Conservation (phyloP, 352 stramenopile species). For the Phytophthora agathidicida region DNA sequence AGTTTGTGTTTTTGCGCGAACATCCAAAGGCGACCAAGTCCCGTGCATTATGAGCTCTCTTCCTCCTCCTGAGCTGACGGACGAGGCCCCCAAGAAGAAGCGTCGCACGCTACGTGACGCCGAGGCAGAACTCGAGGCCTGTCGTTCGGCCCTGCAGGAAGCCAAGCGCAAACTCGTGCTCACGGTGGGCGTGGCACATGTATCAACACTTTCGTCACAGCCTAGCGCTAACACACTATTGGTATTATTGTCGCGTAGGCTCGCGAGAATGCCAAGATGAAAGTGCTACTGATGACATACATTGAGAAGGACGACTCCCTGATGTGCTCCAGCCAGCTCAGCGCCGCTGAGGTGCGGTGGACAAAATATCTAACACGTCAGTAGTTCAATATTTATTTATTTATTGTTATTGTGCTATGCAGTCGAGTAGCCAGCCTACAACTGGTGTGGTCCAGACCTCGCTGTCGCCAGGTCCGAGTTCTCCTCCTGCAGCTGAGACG, state of each 20-base stretch:
- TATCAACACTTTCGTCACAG: not conserved
- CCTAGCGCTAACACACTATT: too few relatives aligned
- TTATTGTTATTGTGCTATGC: conserved; percentile 1
- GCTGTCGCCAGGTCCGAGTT: conserved; percentile 13
- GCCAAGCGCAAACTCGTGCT: conserved; percentile 71
- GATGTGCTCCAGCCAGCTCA: conserved; percentile 78
- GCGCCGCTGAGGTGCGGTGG: conserved; percentile 40
- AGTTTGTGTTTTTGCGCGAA: conserved; percentile 25
- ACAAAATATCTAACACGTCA: not conserved
- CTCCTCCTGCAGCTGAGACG: conserved; percentile 17
- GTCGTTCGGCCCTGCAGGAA: conserved; percentile 54
- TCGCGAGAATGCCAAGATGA: conserved; percentile 88
- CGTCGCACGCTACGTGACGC: conserved; percentile 74
- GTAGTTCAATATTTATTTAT: not conserved
- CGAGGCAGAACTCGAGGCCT: conserved; percentile 60
- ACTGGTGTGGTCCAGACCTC: conserved; percentile 1
- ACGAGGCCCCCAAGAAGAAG: conserved; percentile 60
- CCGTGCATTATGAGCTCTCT: conserved; percentile 8
- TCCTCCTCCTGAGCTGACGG: conserved; percentile 9
- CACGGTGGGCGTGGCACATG: conserved; percentile 46
- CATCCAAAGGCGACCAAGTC: conserved; percentile 1
- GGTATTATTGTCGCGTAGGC: conserved; percentile 37
- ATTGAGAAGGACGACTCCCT: conserved; percentile 87
- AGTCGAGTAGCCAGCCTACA: conserved; percentile 37
- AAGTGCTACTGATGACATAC: conserved; percentile 87